Evolutionary conservation across 75 land plant species (phyloP).

Genomic region (Selaginella moellendorffii): DNA sequence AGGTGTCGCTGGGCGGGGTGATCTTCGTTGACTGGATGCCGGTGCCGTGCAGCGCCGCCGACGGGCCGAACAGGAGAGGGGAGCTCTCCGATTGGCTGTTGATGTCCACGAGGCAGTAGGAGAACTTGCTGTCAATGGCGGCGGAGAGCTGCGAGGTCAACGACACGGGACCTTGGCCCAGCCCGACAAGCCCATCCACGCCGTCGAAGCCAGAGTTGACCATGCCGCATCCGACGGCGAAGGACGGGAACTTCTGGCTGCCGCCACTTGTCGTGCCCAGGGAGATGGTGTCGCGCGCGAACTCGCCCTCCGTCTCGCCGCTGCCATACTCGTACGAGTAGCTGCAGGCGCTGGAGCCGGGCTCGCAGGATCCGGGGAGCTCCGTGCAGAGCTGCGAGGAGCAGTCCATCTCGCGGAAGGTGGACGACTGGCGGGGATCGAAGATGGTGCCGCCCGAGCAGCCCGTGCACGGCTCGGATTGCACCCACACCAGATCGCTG

Average conservation of each 20-base stretch:
- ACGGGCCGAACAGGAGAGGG: background rate
- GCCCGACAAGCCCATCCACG: background rate
- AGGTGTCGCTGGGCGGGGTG: background rate
- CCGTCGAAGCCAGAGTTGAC: background rate
- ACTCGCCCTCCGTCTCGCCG: background rate
- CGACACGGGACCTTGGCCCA: constrained; percentile 7
- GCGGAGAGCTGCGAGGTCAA: background rate
- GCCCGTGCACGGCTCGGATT: background rate
- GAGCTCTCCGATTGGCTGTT: background rate
- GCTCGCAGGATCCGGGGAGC: background rate
- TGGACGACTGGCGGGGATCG: background rate
- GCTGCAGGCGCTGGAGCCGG: background rate
- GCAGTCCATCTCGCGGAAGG: background rate
- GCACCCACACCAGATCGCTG: constrained; percentile 5
- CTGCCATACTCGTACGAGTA: background rate
- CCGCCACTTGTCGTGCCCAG: background rate
- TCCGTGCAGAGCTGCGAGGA: background rate
- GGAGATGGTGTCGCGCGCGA: background rate
- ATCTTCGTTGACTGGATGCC: background rate
- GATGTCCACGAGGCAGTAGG: constrained; percentile 7
- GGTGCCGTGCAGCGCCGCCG: background rate
- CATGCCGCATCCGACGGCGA: background rate
- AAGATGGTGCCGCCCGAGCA: constrained; percentile 2
- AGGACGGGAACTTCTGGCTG: background rate
- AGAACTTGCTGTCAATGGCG: background rate